Evolutionary conservation across 345 rosid genomes (phyloP), one percentile per base, ranked within the genome.

Genomic region (Brassica carinata): DNA sequence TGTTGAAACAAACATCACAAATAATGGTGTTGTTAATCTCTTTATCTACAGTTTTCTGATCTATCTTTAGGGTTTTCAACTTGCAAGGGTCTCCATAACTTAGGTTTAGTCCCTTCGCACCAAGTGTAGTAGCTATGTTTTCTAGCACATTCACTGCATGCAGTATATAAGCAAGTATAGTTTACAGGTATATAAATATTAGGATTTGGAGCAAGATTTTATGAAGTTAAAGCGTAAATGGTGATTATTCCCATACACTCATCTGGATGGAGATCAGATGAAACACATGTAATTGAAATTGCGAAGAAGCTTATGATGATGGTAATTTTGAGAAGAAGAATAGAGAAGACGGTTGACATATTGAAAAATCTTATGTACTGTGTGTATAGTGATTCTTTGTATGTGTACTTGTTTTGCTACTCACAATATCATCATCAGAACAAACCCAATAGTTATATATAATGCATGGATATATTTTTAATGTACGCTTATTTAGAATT

Each of bases 91-190:
- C 5, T 61, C 15, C 67, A 51, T 33, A 1, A 3, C 27, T 74
- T 64, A 63, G 30, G 45, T 74, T 17, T 57, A 74, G 9, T 7
- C 17, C 13, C 11, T 63, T 74, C 15, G 6, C 48, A 38, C 77
- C 77, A 26, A 74, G 19, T 19, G 23, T 74, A 5, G 5, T 31
- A 63, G 30, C 40, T 23, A 74, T 74, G 10, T 74, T 55, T 15
- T 27, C 30, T 5, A 74, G 70, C 7, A 69, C 27, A 8, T 62
- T 31, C n/a, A 48, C 77, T 53, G 59, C 59, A 2, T 53, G 17
- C 18, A 53, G 8, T 45, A 45, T 45, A 13, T 45, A 45, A 13
- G 51, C 51, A 43, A 45, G 55, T 45, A 45, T 10, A 43, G 51
- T 8, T 0, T 43, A 43, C 2, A 43, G 14, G 51, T 8, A 43